These are phyloP conservation scores for Candida piceae DNA, from an alignment of 805 yeast species.

Conservation along the genomic window DNA sequence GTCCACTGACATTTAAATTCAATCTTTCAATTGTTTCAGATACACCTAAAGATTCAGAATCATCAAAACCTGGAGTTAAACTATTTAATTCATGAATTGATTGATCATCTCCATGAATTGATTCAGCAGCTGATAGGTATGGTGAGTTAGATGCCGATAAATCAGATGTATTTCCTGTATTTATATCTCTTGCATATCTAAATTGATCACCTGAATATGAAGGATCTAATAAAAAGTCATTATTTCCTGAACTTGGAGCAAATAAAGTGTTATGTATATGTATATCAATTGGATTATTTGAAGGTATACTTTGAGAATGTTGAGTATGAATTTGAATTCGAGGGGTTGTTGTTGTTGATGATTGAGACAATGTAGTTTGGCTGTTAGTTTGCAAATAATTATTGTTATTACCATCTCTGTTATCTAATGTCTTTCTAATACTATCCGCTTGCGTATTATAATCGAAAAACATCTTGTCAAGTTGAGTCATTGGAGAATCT, in stretches of 20 bases:
- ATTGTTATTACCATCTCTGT: too few relatives aligned
- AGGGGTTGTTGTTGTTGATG: too few relatives aligned
- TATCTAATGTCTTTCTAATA: too few relatives aligned
- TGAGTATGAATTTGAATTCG: too few relatives aligned
- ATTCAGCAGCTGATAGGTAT: slow-evolving; percentile 23
- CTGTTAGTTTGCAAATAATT: too few relatives aligned
- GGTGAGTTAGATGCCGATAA: slow-evolving; percentile 24
- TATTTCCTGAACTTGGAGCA: slow-evolving; percentile 4
- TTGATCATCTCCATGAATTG: slow-evolving; percentile 13
- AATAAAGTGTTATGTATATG: slow-evolving; percentile 6
- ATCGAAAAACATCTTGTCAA: too few relatives aligned
- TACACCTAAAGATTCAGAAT: slow-evolving; percentile 11
- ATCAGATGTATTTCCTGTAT: slow-evolving; percentile 16
- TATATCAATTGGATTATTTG: slow-evolving; percentile 1
- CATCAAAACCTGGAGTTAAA: slow-evolving; percentile 4
- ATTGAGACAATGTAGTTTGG: too few relatives aligned
- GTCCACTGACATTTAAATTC: slow-evolving; percentile 7
- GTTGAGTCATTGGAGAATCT: too few relatives aligned
- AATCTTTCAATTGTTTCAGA: slow-evolving; percentile 15
- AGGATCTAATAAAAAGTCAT: slow-evolving; percentile 10
- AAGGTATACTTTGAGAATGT: too few relatives aligned
- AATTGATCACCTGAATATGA: slow-evolving; percentile 14
- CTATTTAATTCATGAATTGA: slow-evolving; percentile 5
- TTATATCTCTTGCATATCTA: slow-evolving; percentile 11
- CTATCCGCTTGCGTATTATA: too few relatives aligned